Evolutionary conservation across 768 basidiomycete genomes (phyloP).

Genomic region (Lactifluus piperatus): DNA sequence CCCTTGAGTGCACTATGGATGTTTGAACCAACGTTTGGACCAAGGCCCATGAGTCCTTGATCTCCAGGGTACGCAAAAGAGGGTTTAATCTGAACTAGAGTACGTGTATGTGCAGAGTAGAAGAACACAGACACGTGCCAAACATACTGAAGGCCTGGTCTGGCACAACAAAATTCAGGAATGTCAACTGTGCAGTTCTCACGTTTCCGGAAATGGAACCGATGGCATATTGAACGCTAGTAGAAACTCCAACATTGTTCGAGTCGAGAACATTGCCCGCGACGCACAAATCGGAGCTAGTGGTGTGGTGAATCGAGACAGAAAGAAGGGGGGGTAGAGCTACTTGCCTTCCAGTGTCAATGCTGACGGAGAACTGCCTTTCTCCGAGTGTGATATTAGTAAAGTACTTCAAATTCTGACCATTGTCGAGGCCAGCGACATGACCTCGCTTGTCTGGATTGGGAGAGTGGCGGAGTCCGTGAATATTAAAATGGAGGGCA

Average conservation of each 20-base stretch:
- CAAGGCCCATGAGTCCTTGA: conserved; percentile 45
- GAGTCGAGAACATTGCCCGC: conserved; percentile 36
- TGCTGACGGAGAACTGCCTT: conserved; percentile 26
- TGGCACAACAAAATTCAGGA: conserved; percentile 36
- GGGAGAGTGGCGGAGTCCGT: neutral
- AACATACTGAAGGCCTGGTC: conserved; percentile 42
- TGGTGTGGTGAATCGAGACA: neutral
- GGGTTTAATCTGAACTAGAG: conserved; percentile 35
- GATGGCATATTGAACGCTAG: conserved; percentile 44
- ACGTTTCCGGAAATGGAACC: conserved; percentile 41
- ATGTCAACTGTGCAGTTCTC: conserved; percentile 35
- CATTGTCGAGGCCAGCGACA: conserved; percentile 25
- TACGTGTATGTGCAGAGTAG: neutral
- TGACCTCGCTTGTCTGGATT: conserved; percentile 23
- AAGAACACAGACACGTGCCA: neutral
- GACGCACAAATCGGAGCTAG: conserved; percentile 62
- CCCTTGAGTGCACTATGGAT: conserved; percentile 32
- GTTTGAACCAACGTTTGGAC: conserved; percentile 48
- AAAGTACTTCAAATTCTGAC: conserved; percentile 29
- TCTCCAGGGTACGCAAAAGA: conserved; percentile 27
- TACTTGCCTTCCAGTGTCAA: conserved; percentile 41
- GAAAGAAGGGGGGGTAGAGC: neutral
- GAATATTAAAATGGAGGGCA: conserved; percentile 3
- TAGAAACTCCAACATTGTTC: conserved; percentile 30
- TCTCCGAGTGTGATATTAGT: conserved; percentile 36